Base-by-base conservation (phyloP, 2,329 filamentous ascomycete genomes). In the Trichoderma polysporum region DNA sequence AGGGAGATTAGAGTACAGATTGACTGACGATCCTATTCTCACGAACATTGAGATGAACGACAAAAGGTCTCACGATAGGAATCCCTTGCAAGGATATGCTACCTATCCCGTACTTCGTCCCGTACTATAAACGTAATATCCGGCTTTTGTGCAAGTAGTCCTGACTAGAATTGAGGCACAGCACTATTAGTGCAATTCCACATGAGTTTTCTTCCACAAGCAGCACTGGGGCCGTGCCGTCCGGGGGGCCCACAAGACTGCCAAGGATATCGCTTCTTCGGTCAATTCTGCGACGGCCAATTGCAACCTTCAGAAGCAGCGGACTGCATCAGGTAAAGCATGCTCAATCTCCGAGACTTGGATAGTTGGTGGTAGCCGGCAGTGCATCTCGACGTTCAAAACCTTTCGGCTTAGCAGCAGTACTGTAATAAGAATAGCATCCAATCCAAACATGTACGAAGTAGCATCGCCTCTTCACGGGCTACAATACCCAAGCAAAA, bases 271-370 rank as follows among this genome's bases (percentile, higher is more conserved):
- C 12, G 35, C 60, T 53, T 27, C 49, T 31, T 52, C 47, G 59
- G 33, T 37, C 59, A 53, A 41, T 62, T 62, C 47, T 45, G 59
- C 49, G 50, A 35, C 50, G 35, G 31, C 60, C 60, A 63, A 54
- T 53, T 53, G 60, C 19, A 45, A 45, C 49, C 50, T 27, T 52
- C 31, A 45, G 27, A 54, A n/a, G 49, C 45, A 47, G 31, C 49
- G 47, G 59, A 22, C 50, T 64, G 60, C 60, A 64, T 56, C 60
- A 64, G 35, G 50, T 56, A 64, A 22, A 64, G 50, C 60, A 64
- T 45, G 35, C 27, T 56, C 60, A 64, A 64, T 64, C 60, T 64
- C 60, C 60, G 60, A 64, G 60, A 50, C 29, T 47, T n/a, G 17
- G 22, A 39, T n/a, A 47, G 35, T 45, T 41, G 41, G 33, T 62